Evolutionary conservation across 352 stramenopile genomes (phyloP).

Genomic region (Phytophthora pluvialis): DNA sequence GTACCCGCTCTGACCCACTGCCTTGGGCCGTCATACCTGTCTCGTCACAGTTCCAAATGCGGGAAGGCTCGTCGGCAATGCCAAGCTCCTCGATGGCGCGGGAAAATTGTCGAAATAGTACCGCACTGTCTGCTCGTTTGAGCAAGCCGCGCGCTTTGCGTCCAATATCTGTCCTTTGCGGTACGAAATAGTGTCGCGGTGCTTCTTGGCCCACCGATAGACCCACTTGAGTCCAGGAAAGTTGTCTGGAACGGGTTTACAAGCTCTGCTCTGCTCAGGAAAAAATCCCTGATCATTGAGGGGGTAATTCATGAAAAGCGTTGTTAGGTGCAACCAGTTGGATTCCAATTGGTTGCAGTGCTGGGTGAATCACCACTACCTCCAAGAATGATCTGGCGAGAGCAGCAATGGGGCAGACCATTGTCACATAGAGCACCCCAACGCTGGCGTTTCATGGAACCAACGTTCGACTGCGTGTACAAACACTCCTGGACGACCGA

Average conservation of each 20-base stretch:
- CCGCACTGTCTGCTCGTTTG: conserved; percentile 2
- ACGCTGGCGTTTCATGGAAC: too few species aligned
- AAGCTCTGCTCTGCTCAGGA: too few species aligned
- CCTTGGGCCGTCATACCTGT: conserved; percentile 1
- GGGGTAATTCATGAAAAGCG: too few species aligned
- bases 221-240: conserved; percentile 10
- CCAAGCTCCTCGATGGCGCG: not conserved
- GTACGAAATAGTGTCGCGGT: not conserved
- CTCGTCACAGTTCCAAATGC: conserved; percentile 11
- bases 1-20: too few species aligned
- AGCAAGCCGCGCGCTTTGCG: conserved; percentile 1
- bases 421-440: too few species aligned
- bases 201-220: not conserved
- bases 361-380: not conserved
- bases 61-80: not conserved
- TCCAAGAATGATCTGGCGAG: too few species aligned
- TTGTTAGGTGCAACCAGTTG: too few species aligned
- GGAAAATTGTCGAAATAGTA: conserved; percentile 14
- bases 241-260: conserved; percentile 5
- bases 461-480: too few species aligned
- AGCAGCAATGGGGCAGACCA: too few species aligned
- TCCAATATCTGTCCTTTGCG: conserved; percentile 9
- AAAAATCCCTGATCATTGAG: too few species aligned
- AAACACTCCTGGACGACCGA: too few species aligned
- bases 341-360: not conserved